Percentiles rank a stretch among this genome's conserved stretches.
Evolutionary conservation across 2,329 filamentous ascomycete species (phyloP).

Genomic region (Zarea fungicola): DNA sequence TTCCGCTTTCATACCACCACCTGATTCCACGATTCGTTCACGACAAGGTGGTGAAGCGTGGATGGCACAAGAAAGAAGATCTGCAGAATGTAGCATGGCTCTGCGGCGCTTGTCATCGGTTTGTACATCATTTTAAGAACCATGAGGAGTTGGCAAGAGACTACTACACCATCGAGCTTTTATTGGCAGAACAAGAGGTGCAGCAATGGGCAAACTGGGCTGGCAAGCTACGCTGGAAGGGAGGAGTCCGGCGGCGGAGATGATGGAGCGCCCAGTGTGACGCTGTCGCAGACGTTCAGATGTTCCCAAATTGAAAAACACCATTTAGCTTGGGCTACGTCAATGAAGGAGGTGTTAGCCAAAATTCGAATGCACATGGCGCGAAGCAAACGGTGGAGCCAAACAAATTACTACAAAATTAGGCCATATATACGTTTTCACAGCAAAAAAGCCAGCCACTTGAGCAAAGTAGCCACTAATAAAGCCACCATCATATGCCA

Average conservation of each 20-base stretch:
- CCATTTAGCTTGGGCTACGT: no score
- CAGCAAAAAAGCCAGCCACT: no score
- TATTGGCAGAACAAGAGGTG: slow-evolving; percentile 68
- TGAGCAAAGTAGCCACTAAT: no score
- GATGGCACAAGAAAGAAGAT: slow-evolving; percentile 72
- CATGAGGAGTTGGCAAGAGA: slow-evolving; percentile 74
- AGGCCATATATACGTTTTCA: no score
- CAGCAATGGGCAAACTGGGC: slow-evolving; percentile 69
- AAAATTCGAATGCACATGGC: no score
- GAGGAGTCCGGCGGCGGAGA: slow-evolving; percentile 17
- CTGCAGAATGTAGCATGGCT: slow-evolving; percentile 81
- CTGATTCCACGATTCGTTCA: slow-evolving; percentile 76
- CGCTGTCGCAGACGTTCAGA: no score
- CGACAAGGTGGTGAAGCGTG: slow-evolving; percentile 67
- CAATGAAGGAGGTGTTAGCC: no score
- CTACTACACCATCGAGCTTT: slow-evolving; percentile 66
- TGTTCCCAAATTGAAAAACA: no score
- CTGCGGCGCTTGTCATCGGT: slow-evolving; percentile 76
- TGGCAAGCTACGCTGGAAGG: slow-evolving; percentile 68
- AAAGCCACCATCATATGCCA: no score
- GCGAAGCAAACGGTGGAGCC: no score
- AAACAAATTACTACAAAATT: no score
- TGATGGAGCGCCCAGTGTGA: no score
- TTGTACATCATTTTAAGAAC: slow-evolving; percentile 68
- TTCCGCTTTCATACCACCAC: slow-evolving; percentile 78